A percentile compares a stretch with the other conserved stretches of the same genome.
phyloP scores from a whole-genome alignment of 805 yeast genomes.

The Lachancea nothofagi region DNA sequence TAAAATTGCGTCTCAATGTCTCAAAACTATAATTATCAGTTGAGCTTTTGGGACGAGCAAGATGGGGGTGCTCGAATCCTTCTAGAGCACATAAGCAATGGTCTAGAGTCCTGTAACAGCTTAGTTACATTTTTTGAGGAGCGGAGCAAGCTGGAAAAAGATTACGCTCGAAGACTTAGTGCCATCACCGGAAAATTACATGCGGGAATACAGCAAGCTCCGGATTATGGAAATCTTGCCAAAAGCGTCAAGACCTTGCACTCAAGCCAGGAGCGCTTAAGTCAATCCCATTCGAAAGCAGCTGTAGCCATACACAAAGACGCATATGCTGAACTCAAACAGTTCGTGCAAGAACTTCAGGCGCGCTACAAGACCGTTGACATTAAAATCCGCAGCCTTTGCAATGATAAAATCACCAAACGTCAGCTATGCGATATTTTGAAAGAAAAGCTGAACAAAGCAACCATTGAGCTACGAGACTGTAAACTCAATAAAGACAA shows the following conservation, averaged over 20 bases:
- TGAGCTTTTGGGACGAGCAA: constrained; percentile 34
- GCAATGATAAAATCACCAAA: constrained; percentile 27
- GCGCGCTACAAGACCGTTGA: constrained; percentile 27
- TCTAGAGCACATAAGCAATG: constrained; percentile 25
- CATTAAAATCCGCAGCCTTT: constrained; percentile 28
- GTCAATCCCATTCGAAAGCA: constrained; percentile 30
- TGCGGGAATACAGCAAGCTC: constrained; percentile 18
- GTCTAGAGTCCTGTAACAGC: constrained; percentile 25
- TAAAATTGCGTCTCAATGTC: constrained; percentile 6
- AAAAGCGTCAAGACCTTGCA: constrained; percentile 17
- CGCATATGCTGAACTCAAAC: constrained; percentile 22
- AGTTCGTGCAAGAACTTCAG: constrained; percentile 22
- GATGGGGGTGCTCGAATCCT: constrained; percentile 30
- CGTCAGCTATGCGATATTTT: constrained; percentile 28
- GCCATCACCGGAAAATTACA: constrained; percentile 28
- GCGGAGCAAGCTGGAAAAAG: constrained; percentile 31
- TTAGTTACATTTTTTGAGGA: constrained; percentile 27
- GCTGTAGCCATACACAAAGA: constrained; percentile 26
- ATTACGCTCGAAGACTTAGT: constrained; percentile 30
- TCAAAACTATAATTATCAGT: constrained; percentile 24
- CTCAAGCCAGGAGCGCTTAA: constrained; percentile 21
- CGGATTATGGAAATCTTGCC: constrained; percentile 30
- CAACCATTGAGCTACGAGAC: constrained; percentile 24
- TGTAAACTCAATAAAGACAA: constrained; percentile 28
- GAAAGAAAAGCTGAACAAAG: constrained; percentile 24